Evolutionary conservation across 2,329 filamentous ascomycete species (phyloP).

Genomic region (Cladosporium oxysporum): DNA sequence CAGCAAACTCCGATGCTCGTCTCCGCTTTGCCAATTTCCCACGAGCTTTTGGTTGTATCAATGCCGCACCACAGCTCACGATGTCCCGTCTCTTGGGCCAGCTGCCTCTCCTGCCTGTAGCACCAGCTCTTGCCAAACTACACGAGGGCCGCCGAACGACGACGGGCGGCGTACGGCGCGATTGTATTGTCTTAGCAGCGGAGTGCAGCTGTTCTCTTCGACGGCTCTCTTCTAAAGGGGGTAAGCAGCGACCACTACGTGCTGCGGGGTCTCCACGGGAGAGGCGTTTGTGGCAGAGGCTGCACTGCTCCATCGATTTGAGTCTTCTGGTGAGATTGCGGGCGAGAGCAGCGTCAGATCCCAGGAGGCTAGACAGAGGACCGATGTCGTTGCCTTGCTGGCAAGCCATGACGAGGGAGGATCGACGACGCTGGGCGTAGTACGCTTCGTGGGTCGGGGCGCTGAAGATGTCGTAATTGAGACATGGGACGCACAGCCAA

Average conservation of each 20-base stretch:
- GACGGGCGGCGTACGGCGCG: background rate
- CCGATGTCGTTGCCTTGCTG: constrained; percentile 19
- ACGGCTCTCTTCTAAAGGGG: constrained; percentile 9
- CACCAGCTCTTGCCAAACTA: background rate
- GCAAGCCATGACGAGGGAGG: constrained; percentile 7
- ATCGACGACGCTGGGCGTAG: constrained; percentile 1
- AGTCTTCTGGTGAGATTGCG: constrained; percentile 3
- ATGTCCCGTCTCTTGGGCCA: constrained; percentile 18
- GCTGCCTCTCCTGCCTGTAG: constrained; percentile 4
- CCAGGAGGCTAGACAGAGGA: constrained; percentile 4
- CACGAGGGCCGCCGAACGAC: background rate
- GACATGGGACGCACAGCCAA: constrained; percentile 19
- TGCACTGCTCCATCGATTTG: constrained; percentile 17
- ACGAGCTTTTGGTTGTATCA: background rate
- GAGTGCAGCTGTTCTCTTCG: background rate
- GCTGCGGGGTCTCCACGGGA: constrained; percentile 13
- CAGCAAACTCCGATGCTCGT: constrained; percentile 17
- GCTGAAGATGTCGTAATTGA: constrained; percentile 20
- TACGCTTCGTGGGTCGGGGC: constrained; percentile 20
- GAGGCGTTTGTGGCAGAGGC: constrained; percentile 14
- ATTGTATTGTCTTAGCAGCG: constrained; percentile 9
- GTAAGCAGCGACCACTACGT: constrained; percentile 14
- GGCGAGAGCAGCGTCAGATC: background rate
- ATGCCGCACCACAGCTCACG: background rate
- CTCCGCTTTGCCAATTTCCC: constrained; percentile 4